Evolutionary conservation across 1,139 yeast genomes (phyloP), one percentile per base, ranked within the genome.

Genomic region (Blastobotrys proliferans): DNA sequence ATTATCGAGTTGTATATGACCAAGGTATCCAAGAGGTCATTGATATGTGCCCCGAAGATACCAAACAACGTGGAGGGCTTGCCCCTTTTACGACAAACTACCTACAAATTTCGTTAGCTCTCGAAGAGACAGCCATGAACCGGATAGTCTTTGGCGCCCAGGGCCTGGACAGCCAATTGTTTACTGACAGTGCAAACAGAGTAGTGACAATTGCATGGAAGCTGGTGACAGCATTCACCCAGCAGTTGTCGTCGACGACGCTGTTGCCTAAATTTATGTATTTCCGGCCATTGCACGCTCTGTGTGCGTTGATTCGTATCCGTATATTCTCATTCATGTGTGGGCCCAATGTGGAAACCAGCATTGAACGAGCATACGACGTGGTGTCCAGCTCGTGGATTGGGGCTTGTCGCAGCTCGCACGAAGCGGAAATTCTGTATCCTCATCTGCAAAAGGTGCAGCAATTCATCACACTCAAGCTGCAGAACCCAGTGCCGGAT

Each of bases 221-320:
- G 19, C 25, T 38, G 14, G 21, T 38, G 32, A 38, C 24, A 22
- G 22, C 26, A 5, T 42, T 42, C 24, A 38, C 41, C 11, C 21
- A 20, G 6, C 17, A 21, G 11, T 19, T 35, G 17, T 33, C 45
- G 4, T 18, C 38, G 6, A 33, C 65, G 6, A 59, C 66, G 19
- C 25, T 34, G 42, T 72, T 71, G 46, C 82, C 82, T 1, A 74
- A 80, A 1, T 74, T 74, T 49, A 68, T 76, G 53, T 74, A 73
- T 55, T 76, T 76, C 51, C 60, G 81, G 35, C 79, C 82, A 2
- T 63, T 77, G 68, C 76, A 75, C 55, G 76, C 81, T 0, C 57
- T 77, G 29, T 73, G 75, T 11, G 49, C 56, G 13, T 34, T 54
- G 33, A 40, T 53, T 6, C 48, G 58, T 20, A 37, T 52, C 13